phyloP scores from a whole-genome alignment of 2,329 filamentous ascomycete genomes.

The Corynespora cassiicola region DNA sequence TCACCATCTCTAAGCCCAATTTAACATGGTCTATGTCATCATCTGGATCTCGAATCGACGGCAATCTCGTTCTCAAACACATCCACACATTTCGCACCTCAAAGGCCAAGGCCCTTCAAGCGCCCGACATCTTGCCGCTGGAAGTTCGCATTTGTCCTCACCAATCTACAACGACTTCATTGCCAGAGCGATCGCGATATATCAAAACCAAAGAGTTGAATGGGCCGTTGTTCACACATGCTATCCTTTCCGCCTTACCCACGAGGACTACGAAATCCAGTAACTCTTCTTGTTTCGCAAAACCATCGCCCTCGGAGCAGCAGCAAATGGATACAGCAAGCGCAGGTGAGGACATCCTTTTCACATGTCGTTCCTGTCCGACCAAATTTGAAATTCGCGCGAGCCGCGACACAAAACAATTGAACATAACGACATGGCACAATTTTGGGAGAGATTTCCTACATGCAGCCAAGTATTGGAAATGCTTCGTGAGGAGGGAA shows the following conservation, averaged over 20 bases:
- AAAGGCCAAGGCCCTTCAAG: neutral
- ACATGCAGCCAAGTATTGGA: conserved; percentile 12
- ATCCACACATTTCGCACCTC: conserved; percentile 2
- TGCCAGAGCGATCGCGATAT: neutral
- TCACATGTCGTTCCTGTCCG: conserved; percentile 9
- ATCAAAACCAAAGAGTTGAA: neutral
- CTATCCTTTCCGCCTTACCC: conserved; percentile 3
- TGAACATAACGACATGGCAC: conserved; percentile 11
- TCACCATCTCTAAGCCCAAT: neutral
- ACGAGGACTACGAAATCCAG: neutral
- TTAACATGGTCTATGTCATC: neutral
- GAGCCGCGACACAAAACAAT: neutral
- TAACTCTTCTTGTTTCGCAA: neutral
- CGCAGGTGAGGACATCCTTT: neutral
- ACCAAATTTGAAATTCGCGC: conserved; percentile 4
- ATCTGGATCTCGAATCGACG: conserved; percentile 1
- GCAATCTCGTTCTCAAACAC: conserved; percentile 5
- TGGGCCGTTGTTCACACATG: conserved; percentile 4
- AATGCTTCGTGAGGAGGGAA: conserved; percentile 8
- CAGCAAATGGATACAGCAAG: conserved; percentile 1
- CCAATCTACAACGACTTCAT: neutral
- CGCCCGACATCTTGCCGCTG: conserved; percentile 1
- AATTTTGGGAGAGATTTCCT: conserved; percentile 9
- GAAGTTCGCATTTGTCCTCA: conserved; percentile 6
- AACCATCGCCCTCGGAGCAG: conserved; percentile 4